Percentiles rank a stretch among this genome's conserved stretches.
phyloP scores from a whole-genome alignment of 1,284 basidiomycete species.

The Leccinum huronense region DNA sequence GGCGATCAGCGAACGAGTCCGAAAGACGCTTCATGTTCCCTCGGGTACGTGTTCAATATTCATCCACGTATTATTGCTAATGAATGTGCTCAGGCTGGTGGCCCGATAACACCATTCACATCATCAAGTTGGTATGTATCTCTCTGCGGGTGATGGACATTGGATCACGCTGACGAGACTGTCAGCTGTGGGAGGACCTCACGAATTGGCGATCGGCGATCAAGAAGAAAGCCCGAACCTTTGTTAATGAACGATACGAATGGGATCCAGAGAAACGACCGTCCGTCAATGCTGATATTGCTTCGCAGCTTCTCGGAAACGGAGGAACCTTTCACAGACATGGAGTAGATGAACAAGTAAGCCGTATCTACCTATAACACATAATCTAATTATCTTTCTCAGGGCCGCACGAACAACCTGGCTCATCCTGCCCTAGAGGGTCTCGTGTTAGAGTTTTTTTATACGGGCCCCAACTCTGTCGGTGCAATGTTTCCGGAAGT shows the following conservation, averaged over 20 bases:
- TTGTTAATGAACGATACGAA: neutral
- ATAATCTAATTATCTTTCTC: too few relatives aligned
- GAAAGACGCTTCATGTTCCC: neutral
- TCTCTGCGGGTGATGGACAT: neutral
- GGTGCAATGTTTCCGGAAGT: too few relatives aligned
- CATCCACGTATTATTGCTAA: neutral
- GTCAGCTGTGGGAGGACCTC: neutral
- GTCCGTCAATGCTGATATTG: too few relatives aligned
- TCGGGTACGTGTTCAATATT: neutral
- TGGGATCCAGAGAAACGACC: neutral
- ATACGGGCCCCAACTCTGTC: too few relatives aligned
- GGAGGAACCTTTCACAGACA: too few relatives aligned
- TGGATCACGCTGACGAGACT: neutral
- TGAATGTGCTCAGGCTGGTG: neutral
- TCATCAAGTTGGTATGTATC: neutral
- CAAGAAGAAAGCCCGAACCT: neutral
- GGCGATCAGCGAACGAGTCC: neutral
- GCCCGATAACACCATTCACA: neutral
- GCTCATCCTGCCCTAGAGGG: too few relatives aligned
- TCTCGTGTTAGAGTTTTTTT: too few relatives aligned
- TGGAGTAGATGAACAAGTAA: too few relatives aligned
- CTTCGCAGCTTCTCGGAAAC: too few relatives aligned
- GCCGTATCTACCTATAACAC: too few relatives aligned
- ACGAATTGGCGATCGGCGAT: neutral
- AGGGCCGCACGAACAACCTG: too few relatives aligned